phyloP scores from a whole-genome alignment of 768 basidiomycete genomes.

The Lyophyllum decastes region DNA sequence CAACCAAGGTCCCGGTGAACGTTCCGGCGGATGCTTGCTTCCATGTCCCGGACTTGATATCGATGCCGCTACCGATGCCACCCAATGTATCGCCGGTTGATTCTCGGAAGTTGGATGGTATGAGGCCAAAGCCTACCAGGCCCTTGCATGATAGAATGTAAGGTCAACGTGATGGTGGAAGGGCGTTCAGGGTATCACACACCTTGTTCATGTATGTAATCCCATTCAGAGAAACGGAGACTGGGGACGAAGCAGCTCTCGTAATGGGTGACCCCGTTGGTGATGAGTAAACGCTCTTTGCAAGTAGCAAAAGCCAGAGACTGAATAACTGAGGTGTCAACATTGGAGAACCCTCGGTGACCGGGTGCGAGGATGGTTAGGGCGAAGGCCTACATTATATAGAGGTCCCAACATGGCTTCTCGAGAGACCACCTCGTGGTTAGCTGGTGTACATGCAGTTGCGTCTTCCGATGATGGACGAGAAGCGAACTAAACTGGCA shows the following conservation, averaged over 20 bases:
- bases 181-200: not conserved
- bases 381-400: no score
- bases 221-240: constrained; percentile 8
- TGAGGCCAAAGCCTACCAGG: constrained; percentile 56
- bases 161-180: not conserved
- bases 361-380: not conserved
- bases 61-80: constrained; percentile 64
- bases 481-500: not conserved
- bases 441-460: not conserved
- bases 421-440: not conserved
- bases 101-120: constrained; percentile 56
- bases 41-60: constrained; percentile 55
- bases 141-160: constrained; percentile 34
- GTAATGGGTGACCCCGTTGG: not conserved
- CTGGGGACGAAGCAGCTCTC: constrained; percentile 7
- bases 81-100: constrained; percentile 63
- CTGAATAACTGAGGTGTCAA: not conserved
- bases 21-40: constrained; percentile 28
- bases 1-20: constrained; percentile 49
- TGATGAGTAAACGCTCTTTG: not conserved
- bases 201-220: constrained; percentile 19
- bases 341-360: not conserved
- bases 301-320: not conserved
- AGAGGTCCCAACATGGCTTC: not conserved
- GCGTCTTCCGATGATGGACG: not conserved